Percentiles rank a stretch among this genome's conserved stretches.
Evolutionary conservation across 495 filamentous ascomycete genomes (phyloP).

Genomic region (Penicillium parvum): DNA sequence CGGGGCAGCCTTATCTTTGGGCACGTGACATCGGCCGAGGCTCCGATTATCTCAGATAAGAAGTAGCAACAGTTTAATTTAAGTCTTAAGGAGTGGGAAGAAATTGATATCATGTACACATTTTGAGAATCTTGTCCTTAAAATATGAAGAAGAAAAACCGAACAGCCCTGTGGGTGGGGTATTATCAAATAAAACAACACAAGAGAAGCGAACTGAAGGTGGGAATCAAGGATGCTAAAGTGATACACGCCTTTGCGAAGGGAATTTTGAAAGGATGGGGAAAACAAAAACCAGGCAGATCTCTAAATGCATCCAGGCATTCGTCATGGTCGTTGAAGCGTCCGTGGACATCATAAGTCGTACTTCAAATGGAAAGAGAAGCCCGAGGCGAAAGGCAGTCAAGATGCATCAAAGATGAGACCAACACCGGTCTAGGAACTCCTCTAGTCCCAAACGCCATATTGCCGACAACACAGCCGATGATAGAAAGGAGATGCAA

Average conservation of each 20-base stretch:
- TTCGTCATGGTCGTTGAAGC: constrained; percentile 24
- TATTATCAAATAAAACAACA: constrained; percentile 39
- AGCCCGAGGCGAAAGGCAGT: constrained; percentile 7
- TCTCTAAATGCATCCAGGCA: constrained; percentile 35
- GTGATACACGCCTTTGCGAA: constrained; percentile 14
- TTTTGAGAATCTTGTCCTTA: background rate
- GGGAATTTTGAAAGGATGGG: constrained; percentile 10
- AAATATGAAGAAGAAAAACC: constrained; percentile 18
- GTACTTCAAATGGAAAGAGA: constrained; percentile 4
- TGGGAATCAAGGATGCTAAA: constrained; percentile 9
- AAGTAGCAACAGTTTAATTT: too few relatives aligned
- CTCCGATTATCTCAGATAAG: background rate
- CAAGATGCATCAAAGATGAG: background rate
- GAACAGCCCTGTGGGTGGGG: constrained; percentile 24
- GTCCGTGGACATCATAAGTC: constrained; percentile 23
- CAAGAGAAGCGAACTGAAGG: constrained; percentile 5
- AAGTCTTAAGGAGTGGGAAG: background rate
- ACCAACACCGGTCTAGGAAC: constrained; percentile 7
- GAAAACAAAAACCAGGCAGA: constrained; percentile 12
- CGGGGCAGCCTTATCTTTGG: constrained; percentile 22
- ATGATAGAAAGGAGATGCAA: constrained; percentile 1
- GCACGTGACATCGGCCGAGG: constrained; percentile 26
- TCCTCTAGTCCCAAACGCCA: constrained; percentile 18
- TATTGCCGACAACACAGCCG: constrained; percentile 4
- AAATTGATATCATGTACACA: constrained; percentile 24